Percentiles rank a stretch among this genome's conserved stretches.
These are phyloP conservation scores for Suillus sp. DNA, from an alignment of 768 basidiomycete species.

Conservation along the genomic window DNA sequence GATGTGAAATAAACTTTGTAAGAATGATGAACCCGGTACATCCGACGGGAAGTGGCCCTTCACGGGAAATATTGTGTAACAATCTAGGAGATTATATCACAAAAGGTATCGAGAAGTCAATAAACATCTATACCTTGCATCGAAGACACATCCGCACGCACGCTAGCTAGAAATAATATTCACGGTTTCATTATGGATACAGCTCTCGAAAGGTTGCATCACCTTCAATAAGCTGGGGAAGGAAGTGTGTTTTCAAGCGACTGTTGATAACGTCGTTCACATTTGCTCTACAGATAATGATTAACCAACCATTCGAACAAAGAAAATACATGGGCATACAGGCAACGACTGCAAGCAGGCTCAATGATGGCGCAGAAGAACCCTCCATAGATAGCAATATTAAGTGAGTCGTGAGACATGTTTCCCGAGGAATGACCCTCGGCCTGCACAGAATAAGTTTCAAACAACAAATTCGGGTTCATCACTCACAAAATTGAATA, in stretches of 20 bases:
- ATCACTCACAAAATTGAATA: constrained; percentile 30
- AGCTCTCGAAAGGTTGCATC: neutral
- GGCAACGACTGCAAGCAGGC: constrained; percentile 23
- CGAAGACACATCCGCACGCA: constrained; percentile 25
- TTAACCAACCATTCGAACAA: constrained; percentile 3
- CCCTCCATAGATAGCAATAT: constrained; percentile 31
- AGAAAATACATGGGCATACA: constrained; percentile 22
- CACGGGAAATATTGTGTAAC: constrained; percentile 20
- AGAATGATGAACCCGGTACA: constrained; percentile 38
- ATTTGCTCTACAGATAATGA: constrained; percentile 18
- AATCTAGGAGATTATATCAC: constrained; percentile 17
- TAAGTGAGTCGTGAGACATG: constrained; percentile 11
- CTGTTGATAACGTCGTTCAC: constrained; percentile 28
- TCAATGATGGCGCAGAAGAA: constrained; percentile 29
- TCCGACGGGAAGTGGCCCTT: constrained; percentile 34
- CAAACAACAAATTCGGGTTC: neutral
- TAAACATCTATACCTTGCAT: constrained; percentile 20
- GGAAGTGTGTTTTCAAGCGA: constrained; percentile 39
- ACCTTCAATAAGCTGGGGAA: constrained; percentile 44
- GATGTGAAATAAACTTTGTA: constrained; percentile 28
- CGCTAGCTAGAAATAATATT: constrained; percentile 22
- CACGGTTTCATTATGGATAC: constrained; percentile 20
- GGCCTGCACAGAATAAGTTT: constrained; percentile 19
- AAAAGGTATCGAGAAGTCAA: neutral
- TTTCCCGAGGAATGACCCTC: constrained; percentile 1